Evolutionary conservation across 441 rosid genomes (phyloP).

Genomic region (Gossypium laxum): DNA sequence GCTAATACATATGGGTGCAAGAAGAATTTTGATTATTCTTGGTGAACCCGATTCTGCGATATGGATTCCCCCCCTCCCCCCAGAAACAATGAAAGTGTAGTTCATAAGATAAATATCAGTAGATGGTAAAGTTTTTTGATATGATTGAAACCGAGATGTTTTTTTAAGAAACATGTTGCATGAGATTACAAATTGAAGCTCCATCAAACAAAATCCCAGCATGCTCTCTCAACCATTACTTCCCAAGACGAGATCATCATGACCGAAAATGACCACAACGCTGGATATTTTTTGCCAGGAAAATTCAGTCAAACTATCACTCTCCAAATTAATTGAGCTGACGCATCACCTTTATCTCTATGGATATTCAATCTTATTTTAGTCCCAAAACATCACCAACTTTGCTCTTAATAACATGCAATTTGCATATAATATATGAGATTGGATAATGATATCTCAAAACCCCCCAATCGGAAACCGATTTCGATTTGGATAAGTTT

Average conservation of each 20-base stretch:
- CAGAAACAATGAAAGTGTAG: no score
- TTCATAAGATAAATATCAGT: no score
- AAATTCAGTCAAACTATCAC: background rate
- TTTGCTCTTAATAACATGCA: background rate
- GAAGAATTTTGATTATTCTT: no score
- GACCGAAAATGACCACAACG: conserved; percentile 8
- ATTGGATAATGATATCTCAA: background rate
- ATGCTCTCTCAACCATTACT: background rate
- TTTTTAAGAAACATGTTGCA: no score
- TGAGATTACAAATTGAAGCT: background rate
- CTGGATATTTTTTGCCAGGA: background rate
- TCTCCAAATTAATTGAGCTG: background rate
- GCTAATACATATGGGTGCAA: background rate
- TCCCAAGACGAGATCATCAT: background rate
- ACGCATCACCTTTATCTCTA: conserved; percentile 6
- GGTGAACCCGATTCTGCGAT: no score
- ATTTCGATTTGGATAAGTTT: background rate
- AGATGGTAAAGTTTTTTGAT: no score
- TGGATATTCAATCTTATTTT: background rate
- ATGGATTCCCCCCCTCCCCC: no score
- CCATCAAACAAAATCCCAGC: background rate
- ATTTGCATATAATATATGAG: background rate
- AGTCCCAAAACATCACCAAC: background rate
- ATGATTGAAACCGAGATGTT: no score
- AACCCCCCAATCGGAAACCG: background rate